Conservation (phyloP, 2,329 filamentous ascomycete species). For the Aspergillus spinulosporus region DNA sequence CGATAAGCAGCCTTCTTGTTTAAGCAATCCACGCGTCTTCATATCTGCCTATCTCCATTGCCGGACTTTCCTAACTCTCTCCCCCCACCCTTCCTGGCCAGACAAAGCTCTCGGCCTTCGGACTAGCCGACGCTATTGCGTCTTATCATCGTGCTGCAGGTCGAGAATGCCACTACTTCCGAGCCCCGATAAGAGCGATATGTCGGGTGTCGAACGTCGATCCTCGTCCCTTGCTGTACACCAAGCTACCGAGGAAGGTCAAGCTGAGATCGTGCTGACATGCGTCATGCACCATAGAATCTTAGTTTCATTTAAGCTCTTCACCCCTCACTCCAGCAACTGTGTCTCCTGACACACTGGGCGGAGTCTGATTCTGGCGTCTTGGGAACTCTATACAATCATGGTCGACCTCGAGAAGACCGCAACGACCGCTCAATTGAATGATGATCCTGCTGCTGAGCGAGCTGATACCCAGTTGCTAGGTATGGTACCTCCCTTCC, state of each 20-base stretch:
- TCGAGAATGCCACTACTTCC: constrained; percentile 1
- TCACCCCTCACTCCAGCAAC: neutral
- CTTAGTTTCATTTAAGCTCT: neutral
- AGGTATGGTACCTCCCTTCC: neutral
- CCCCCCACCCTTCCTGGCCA: no score
- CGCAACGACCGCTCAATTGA: neutral
- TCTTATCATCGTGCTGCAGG: constrained; percentile 10
- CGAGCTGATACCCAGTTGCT: constrained; percentile 25
- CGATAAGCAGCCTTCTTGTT: neutral
- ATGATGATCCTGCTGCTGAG: constrained; percentile 13
- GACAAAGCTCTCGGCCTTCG: neutral
- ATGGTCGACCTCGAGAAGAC: constrained; percentile 15
- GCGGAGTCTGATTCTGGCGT: neutral
- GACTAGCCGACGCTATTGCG: constrained; percentile 5
- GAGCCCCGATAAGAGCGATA: constrained; percentile 9
- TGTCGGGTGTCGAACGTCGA: neutral
- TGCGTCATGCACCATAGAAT: neutral
- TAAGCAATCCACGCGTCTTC: neutral
- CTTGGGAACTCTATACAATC: constrained; percentile 6
- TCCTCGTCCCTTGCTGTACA: neutral
- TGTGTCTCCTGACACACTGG: neutral
- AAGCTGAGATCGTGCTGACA: neutral
- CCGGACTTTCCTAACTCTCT: neutral
- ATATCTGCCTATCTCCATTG: neutral
- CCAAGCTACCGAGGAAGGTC: neutral